Percentiles rank a stretch among this genome's conserved stretches.
Evolutionary conservation across 192 early-diverging fungal genomes (phyloP).

Genomic region (Backusella parvicylindrica): DNA sequence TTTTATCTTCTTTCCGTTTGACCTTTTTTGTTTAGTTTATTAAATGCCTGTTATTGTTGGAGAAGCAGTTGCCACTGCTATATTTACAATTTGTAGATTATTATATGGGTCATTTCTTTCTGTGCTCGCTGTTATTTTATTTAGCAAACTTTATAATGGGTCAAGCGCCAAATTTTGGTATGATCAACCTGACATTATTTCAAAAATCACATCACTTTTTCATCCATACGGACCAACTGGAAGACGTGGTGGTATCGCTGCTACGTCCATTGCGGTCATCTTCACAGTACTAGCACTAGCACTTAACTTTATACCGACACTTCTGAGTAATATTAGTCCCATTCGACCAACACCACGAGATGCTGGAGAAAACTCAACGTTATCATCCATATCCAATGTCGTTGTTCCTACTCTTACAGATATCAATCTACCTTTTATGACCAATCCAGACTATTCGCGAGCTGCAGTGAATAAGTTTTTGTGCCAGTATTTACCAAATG

Average conservation of each 20-base stretch:
- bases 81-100: neutral
- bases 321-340: neutral
- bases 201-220: neutral
- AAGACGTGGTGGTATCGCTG: neutral
- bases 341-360: neutral
- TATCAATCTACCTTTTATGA: neutral
- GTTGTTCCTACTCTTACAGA: neutral
- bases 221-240: neutral
- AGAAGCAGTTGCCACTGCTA: neutral
- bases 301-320: neutral
- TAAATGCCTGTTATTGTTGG: neutral
- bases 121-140: neutral
- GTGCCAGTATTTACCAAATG: neutral
- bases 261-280: neutral
- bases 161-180: slow-evolving; percentile 1
- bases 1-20: neutral
- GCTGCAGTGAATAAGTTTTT: neutral
- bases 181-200: neutral
- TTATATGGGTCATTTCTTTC: neutral
- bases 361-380: neutral
- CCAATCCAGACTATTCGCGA: neutral
- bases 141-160: neutral
- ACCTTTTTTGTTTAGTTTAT: neutral
- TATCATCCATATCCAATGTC: neutral
- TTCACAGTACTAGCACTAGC: neutral